phyloP scores from a whole-genome alignment of 2,329 filamentous ascomycete genomes.

The Epicoccum sorghinum region DNA sequence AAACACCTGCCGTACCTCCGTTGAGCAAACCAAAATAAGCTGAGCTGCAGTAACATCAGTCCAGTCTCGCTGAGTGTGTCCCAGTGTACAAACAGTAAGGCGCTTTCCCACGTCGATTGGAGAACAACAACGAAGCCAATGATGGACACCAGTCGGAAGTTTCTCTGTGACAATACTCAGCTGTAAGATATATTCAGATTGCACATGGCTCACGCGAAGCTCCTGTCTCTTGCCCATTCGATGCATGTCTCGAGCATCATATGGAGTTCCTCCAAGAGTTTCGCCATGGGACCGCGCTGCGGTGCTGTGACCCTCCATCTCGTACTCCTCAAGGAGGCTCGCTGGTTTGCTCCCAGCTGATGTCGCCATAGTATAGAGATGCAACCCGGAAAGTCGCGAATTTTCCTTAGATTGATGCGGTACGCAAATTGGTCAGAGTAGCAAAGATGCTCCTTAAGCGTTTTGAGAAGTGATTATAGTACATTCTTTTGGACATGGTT shows the following conservation, averaged over 20 bases:
- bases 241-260: conserved; percentile 29
- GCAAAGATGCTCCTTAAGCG: not conserved
- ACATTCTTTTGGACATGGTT: not conserved
- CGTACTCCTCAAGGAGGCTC: conserved; percentile 20
- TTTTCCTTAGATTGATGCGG: not conserved
- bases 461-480: not conserved
- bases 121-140: conserved; percentile 25
- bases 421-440: not conserved
- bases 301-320: conserved; percentile 8
- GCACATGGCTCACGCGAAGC: conserved; percentile 16
- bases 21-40: conserved; percentile 26
- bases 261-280: conserved; percentile 18
- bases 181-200: not conserved
- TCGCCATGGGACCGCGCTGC: conserved; percentile 9
- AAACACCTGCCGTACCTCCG: conserved; percentile 35
- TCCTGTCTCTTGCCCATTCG: conserved; percentile 33
- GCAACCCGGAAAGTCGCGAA: not conserved
- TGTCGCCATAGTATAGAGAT: conserved; percentile 2
- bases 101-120: conserved; percentile 28
- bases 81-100: conserved; percentile 3
- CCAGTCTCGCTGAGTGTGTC: not conserved
- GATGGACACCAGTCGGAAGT: conserved; percentile 27
- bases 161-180: conserved; percentile 17
- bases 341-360: conserved; percentile 9
- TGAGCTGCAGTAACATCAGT: conserved; percentile 8